Percentiles rank a stretch among this genome's conserved stretches.
phyloP scores from a whole-genome alignment of 192 early-diverging fungal species.

The Coemansia sp. region DNA sequence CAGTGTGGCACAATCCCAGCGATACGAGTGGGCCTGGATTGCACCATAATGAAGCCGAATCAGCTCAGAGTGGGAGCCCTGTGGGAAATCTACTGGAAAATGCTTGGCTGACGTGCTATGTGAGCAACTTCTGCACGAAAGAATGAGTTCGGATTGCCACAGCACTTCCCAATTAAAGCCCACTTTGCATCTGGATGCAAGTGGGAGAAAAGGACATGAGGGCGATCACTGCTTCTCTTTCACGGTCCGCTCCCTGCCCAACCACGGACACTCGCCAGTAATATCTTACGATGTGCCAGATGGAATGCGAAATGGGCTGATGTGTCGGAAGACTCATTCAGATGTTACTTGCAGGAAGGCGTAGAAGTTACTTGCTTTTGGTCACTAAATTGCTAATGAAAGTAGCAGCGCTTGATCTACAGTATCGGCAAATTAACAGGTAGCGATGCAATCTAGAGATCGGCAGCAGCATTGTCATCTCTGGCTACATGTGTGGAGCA shows the following conservation, averaged over 20 bases:
- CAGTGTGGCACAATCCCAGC: too few species aligned
- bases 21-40: too few species aligned
- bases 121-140: neutral
- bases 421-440: constrained; percentile 1
- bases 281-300: too few species aligned
- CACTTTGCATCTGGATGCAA: neutral
- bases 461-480: too few species aligned
- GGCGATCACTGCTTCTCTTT: constrained; percentile 1
- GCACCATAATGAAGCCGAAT: too few species aligned
- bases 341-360: neutral
- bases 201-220: neutral
- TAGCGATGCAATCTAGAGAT: neutral
- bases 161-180: neutral
- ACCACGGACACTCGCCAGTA: too few species aligned
- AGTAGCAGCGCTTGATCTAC: constrained; percentile 4
- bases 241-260: neutral
- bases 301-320: too few species aligned
- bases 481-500: constrained; percentile 2
- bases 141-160: constrained; percentile 25
- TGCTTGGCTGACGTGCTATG: too few species aligned
- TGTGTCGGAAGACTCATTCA: neutral
- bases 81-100: too few species aligned
- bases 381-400: neutral
- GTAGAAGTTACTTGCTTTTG: neutral
- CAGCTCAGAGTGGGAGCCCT: too few species aligned